A percentile compares a stretch with the other conserved stretches of the same genome.
These are phyloP conservation scores for Dactylellina cionopaga DNA, from an alignment of 2,329 filamentous ascomycete genomes.

Conservation along the genomic window DNA sequence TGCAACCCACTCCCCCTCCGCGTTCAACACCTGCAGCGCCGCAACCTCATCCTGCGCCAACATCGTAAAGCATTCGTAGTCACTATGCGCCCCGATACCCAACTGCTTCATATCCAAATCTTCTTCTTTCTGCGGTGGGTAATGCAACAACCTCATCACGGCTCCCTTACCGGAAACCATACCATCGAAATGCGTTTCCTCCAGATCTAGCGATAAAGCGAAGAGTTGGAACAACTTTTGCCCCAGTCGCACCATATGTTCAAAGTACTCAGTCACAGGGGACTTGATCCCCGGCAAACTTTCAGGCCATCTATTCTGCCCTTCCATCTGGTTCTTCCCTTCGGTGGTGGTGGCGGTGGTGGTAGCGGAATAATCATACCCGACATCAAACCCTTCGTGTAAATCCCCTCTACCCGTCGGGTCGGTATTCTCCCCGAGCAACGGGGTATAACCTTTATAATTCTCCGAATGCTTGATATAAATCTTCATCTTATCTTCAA, in stretches of 20 bases:
- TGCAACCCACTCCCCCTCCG: constrained; percentile 39
- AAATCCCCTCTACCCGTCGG: constrained; percentile 53
- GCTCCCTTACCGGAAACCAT: constrained; percentile 49
- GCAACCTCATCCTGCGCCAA: constrained; percentile 53
- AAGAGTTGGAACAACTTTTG: constrained; percentile 53
- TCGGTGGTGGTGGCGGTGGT: too few relatives aligned
- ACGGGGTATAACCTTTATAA: constrained; percentile 55
- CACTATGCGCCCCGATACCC: constrained; percentile 55
- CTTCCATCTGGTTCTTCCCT: constrained; percentile 52
- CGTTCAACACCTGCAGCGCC: constrained; percentile 55
- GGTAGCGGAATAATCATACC: constrained; percentile 52
- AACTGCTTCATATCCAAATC: constrained; percentile 45
- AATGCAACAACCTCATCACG: constrained; percentile 53
- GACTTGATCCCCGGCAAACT: constrained; percentile 51
- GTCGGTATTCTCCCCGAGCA: constrained; percentile 53
- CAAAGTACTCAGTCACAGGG: constrained; percentile 52
- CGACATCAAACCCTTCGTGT: constrained; percentile 56
- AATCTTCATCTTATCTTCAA: constrained; percentile 56
- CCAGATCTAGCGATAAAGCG: constrained; percentile 53
- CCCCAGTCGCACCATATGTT: constrained; percentile 43
- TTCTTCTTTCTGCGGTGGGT: constrained; percentile 53
- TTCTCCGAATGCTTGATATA: constrained; percentile 54
- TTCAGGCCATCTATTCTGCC: constrained; percentile 54
- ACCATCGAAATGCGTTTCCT: constrained; percentile 48
- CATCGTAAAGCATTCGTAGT: constrained; percentile 55